Percentiles rank a stretch among this genome's conserved stretches.
Conservation (phyloP, 106 monocot species). For the Dioscorea dumetorum region DNA sequence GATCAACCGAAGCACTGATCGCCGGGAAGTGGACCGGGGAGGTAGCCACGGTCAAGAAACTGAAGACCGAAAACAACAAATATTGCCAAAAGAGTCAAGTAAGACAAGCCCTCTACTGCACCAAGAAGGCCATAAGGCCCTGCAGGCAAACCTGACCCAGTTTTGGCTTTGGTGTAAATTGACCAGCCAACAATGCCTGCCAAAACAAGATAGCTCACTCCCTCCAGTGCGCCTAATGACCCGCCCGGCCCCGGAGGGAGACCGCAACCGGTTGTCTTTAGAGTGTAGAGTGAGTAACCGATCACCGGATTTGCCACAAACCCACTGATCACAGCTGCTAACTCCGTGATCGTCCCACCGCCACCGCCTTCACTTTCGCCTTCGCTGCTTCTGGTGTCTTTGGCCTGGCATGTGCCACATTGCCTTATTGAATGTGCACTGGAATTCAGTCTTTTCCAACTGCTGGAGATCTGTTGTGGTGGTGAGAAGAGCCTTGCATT, state of each 20-base stretch:
- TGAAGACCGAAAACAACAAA: constrained; percentile 76
- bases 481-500: not conserved
- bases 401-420: constrained; percentile 23
- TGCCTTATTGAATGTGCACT: not conserved
- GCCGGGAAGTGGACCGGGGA: constrained; percentile 74
- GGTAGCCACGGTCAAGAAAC: constrained; percentile 47
- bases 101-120: constrained; percentile 76
- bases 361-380: not conserved
- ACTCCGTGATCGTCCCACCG: constrained; percentile 3
- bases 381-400: constrained; percentile 6
- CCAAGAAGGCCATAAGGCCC: constrained; percentile 79
- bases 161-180: constrained; percentile 61
- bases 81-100: constrained; percentile 49
- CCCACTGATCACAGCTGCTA: constrained; percentile 29
- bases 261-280: constrained; percentile 90
- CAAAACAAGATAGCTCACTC: constrained; percentile 77
- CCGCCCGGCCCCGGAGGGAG: constrained; percentile 79
- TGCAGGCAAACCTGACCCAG: constrained; percentile 65
- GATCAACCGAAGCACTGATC: constrained; percentile 87
- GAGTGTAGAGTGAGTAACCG: constrained; percentile 58
- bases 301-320: constrained; percentile 66
- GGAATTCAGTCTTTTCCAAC: too few species aligned
- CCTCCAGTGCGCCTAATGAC: constrained; percentile 60
- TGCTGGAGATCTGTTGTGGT: not conserved
- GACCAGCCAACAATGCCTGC: constrained; percentile 75